Evolutionary conservation across 768 basidiomycete species (phyloP), one percentile per base, ranked within the genome.

Genomic region (Rhodotorula babjevae): DNA sequence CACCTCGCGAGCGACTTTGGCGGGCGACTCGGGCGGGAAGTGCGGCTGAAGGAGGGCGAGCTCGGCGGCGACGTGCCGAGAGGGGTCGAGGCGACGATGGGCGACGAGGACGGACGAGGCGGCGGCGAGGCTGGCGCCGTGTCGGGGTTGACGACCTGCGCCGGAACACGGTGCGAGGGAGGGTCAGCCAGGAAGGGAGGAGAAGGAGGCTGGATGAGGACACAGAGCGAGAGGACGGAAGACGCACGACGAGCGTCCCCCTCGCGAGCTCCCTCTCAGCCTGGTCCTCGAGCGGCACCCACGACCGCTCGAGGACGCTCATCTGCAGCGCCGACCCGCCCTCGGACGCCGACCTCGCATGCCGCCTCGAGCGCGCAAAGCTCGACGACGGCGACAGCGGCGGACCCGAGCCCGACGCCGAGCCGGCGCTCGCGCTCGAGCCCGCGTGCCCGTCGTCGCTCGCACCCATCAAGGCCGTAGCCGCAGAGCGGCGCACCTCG

Each of bases 81-180:
- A 2, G 25, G 6, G 27, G 52, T 53, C 52, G 33, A 31, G 16
- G 53, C 5, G 18, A 14, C n/a, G 36, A 36, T 36, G 18, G 18
- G n/a, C n/a, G 15, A n/a, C n/a, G n/a, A 29, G 7, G 52, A 53
- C 27, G 25, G 52, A 1, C 8, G 10, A 18, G 27, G 3, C 52
- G 52, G 10, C 50, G 50, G 18, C 2, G 49, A 25, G 14, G 49
- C 12, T 5, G 19, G 2, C 14, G 49, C 8, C 27, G 21, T 5
- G 56, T 57, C 56, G 16, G 56, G 56, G 10, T 57, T 57, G 33
- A 57, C 56, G 31, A 57, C 56, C 56, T 57, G 56, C 56, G 31
- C 56, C 8, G 33, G 3, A 31, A n/a, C n/a, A n/a, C n/a, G n/a
- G n/a, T n/a, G n/a, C n/a, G 56, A 33, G 12, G 31, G 31, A 33